These are phyloP conservation scores for Populus ilicifolia DNA, from an alignment of 345 rosid genomes.

Conservation along the genomic window DNA sequence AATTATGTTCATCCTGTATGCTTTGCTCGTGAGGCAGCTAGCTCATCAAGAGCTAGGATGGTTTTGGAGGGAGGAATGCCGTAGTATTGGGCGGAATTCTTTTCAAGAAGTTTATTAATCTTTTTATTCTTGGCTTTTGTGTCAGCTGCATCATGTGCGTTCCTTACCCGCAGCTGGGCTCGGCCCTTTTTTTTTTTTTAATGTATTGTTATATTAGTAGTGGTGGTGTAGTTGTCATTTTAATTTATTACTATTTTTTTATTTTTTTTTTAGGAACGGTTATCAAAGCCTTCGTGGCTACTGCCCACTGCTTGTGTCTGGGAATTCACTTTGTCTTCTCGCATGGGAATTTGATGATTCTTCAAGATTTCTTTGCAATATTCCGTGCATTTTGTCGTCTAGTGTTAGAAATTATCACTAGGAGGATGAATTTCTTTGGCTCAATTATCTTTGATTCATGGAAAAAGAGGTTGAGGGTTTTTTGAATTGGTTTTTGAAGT, in stretches of 20 bases:
- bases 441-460: too few species aligned
- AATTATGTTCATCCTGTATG: neutral
- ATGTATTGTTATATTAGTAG: neutral
- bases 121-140: constrained; percentile 1
- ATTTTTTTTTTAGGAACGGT: neutral
- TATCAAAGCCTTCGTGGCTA: neutral
- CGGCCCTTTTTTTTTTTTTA: neutral
- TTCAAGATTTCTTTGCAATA: too few species aligned
- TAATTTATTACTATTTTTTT: neutral
- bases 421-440: too few species aligned
- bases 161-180: neutral
- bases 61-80: neutral
- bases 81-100: neutral
- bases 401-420: too few species aligned
- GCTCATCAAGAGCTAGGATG: neutral
- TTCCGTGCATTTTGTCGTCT: too few species aligned
- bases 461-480: too few species aligned
- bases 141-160: neutral
- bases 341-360: neutral
- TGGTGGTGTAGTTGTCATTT: neutral
- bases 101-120: neutral
- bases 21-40: neutral
- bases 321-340: neutral
- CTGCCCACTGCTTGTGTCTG: neutral
- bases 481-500: too few species aligned